Evolutionary conservation across 345 rosid species (phyloP).

Genomic region (Melaleuca alternifolia): DNA sequence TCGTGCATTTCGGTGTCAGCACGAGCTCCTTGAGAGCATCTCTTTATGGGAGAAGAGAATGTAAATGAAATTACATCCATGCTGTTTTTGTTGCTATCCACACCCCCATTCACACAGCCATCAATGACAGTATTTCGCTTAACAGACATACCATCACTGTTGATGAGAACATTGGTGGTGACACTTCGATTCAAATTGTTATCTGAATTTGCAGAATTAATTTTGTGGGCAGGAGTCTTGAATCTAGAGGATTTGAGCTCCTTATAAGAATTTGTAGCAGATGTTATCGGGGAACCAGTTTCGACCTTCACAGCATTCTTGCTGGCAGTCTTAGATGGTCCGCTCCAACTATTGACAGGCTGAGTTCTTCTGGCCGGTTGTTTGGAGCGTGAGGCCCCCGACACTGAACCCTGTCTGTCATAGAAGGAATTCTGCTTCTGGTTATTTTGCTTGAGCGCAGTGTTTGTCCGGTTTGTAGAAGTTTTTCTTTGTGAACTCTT

Average conservation of each 20-base stretch:
- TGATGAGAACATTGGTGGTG: slow-evolving; percentile 17
- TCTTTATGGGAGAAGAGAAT: slow-evolving; percentile 65
- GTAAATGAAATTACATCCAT: slow-evolving; percentile 85
- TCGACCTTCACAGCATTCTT: slow-evolving; percentile 26
- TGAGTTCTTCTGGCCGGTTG: slow-evolving; percentile 23
- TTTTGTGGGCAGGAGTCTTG: slow-evolving; percentile 15
- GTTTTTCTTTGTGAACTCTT: slow-evolving; percentile 27
- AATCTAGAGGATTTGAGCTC: slow-evolving; percentile 25
- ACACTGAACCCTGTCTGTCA: slow-evolving; percentile 20
- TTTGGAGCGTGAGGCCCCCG: slow-evolving; percentile 21
- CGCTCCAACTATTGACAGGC: slow-evolving; percentile 14
- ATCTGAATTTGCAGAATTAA: slow-evolving; percentile 18
- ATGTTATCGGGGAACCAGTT: slow-evolving; percentile 22
- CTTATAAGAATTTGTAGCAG: slow-evolving; percentile 12
- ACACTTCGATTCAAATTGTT: slow-evolving; percentile 10
- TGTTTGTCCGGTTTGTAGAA: slow-evolving; percentile 14
- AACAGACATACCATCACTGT: slow-evolving; percentile 22
- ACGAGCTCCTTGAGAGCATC: slow-evolving; percentile 14
- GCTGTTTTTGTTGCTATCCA: slow-evolving; percentile 26
- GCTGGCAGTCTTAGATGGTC: slow-evolving; percentile 23
- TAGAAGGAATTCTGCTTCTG: slow-evolving; percentile 57
- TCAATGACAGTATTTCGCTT: slow-evolving; percentile 14
- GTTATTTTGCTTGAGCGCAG: slow-evolving; percentile 49
- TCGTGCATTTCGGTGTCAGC: background rate
- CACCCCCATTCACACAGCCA: background rate